Percentiles rank a stretch among this genome's conserved stretches.
These are phyloP conservation scores for Kwoniella europaea DNA, from an alignment of 768 basidiomycete species.

Conservation along the genomic window DNA sequence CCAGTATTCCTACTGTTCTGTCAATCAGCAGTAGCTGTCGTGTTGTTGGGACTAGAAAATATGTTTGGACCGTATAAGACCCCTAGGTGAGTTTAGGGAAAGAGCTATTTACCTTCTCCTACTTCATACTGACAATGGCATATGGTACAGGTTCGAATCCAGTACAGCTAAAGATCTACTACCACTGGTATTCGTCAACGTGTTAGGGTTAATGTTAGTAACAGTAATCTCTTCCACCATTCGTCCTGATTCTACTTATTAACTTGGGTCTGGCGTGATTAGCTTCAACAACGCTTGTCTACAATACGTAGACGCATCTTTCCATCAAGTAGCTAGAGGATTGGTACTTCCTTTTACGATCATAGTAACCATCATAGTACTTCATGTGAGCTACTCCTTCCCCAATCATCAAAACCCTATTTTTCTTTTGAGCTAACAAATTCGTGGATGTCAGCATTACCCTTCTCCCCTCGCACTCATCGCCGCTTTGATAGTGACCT, in stretches of 20 bases:
- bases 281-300: constrained; percentile 89
- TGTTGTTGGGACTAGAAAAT: constrained; percentile 32
- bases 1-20: constrained; percentile 48
- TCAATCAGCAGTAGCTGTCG: constrained; percentile 42
- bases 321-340: constrained; percentile 82
- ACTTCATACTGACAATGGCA: too few species aligned
- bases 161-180: constrained; percentile 72
- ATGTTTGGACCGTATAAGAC: constrained; percentile 42
- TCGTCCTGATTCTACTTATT: too few species aligned
- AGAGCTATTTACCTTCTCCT: too few species aligned
- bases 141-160: constrained; percentile 63
- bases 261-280: background rate
- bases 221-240: background rate
- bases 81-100: constrained; percentile 29
- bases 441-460: constrained; percentile 50
- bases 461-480: constrained; percentile 76
- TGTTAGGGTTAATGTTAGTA: constrained; percentile 77
- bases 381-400: constrained; percentile 63
- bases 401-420: too few species aligned
- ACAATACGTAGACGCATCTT: constrained; percentile 67
- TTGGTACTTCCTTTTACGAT: constrained; percentile 94
- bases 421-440: background rate
- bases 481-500: constrained; percentile 79
- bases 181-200: constrained; percentile 76
- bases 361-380: constrained; percentile 76